These are phyloP conservation scores for Albophoma yamanashiensis DNA, from an alignment of 2,329 filamentous ascomycete species.

Conservation along the genomic window DNA sequence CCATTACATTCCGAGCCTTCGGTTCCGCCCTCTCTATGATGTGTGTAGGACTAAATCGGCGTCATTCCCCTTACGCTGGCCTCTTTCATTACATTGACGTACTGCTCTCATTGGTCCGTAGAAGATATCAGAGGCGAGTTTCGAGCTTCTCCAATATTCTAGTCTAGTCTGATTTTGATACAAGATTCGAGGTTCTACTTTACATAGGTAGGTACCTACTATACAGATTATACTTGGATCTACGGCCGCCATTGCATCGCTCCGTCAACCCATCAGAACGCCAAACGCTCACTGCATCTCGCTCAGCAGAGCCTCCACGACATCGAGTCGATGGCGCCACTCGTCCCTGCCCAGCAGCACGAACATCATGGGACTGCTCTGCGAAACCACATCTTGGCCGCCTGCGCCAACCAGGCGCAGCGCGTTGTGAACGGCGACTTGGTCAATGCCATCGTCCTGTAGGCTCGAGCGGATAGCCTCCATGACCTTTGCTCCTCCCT, in stretches of 20 bases:
- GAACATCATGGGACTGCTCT: slow-evolving; percentile 19
- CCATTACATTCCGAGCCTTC: neutral
- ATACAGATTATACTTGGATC: neutral
- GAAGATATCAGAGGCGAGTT: neutral
- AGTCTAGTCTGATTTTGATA: neutral
- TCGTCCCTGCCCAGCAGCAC: slow-evolving; percentile 24
- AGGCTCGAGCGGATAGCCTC: slow-evolving; percentile 6
- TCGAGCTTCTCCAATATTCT: neutral
- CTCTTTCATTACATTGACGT: no score
- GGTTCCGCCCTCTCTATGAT: neutral
- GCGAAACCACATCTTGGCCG: slow-evolving; percentile 14
- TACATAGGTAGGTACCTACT: no score
- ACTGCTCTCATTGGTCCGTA: neutral
- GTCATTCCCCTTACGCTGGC: neutral
- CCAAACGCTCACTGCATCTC: neutral
- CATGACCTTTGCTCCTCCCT: slow-evolving; percentile 8
- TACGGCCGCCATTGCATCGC: neutral
- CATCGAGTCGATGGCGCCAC: slow-evolving; percentile 16
- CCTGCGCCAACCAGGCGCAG: slow-evolving; percentile 21
- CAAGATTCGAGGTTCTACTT: neutral
- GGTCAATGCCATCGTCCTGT: slow-evolving; percentile 6
- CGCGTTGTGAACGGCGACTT: slow-evolving; percentile 13
- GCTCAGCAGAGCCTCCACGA: slow-evolving; percentile 10
- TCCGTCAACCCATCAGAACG: neutral
- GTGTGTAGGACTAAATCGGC: neutral